Percentiles rank a stretch among this genome's conserved stretches.
These are phyloP conservation scores for Anisodus acutangulus DNA, from an alignment of 257 asterid genomes.

Conservation along the genomic window DNA sequence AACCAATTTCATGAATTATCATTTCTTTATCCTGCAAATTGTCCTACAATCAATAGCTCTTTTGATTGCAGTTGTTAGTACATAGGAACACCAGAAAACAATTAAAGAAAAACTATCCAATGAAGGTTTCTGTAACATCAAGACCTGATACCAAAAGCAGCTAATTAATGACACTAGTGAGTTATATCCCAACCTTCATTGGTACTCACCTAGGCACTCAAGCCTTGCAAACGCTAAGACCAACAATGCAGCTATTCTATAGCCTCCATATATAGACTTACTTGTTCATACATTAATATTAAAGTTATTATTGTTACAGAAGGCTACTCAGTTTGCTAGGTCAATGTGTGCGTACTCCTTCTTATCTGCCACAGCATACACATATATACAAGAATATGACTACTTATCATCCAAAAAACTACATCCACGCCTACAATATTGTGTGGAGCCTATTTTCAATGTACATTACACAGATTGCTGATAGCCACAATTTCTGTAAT, in stretches of 20 bases:
- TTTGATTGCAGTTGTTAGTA: not conserved
- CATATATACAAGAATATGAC: constrained; percentile 5
- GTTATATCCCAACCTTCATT: not conserved
- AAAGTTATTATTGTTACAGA: not conserved
- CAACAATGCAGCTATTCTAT: not conserved
- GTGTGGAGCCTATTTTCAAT: not conserved
- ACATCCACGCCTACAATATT: not conserved
- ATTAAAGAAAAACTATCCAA: not conserved
- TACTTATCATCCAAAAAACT: constrained; percentile 2
- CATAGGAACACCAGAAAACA: constrained; percentile 14
- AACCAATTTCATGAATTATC: not conserved
- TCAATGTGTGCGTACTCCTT: not conserved
- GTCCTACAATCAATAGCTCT: constrained; percentile 10
- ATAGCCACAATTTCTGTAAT: not conserved
- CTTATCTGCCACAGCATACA: constrained; percentile 7
- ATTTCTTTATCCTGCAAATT: not conserved
- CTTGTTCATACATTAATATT: constrained; percentile 2
- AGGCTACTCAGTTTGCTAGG: too few species aligned
- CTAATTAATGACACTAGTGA: not conserved
- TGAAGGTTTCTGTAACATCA: not conserved
- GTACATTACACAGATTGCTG: not conserved
- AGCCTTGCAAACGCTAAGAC: not conserved
- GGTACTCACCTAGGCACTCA: not conserved
- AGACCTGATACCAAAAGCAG: constrained; percentile 21
- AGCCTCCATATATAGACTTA: not conserved